These are phyloP conservation scores for Apophysomyces variabilis DNA, from an alignment of 371 early-diverging fungal species.

Conservation along the genomic window DNA sequence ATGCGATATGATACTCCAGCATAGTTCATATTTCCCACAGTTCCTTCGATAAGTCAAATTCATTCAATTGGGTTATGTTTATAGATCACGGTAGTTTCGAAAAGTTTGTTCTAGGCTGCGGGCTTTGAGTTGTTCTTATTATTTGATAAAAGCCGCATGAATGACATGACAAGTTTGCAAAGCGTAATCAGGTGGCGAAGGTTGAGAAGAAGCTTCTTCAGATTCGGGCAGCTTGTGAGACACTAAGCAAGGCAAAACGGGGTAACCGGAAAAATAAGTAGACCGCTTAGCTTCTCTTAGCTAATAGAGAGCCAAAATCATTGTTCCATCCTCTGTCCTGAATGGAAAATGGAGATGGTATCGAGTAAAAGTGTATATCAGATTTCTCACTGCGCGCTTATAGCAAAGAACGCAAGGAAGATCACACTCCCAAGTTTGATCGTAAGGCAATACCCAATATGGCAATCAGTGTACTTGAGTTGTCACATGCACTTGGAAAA, in stretches of 20 bases:
- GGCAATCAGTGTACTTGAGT: neutral
- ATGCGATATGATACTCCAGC: too few relatives aligned
- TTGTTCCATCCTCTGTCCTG: neutral
- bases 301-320: neutral
- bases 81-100: too few relatives aligned
- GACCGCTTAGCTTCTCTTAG: neutral
- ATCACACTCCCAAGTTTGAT: too few relatives aligned
- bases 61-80: too few relatives aligned
- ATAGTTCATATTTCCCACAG: too few relatives aligned
- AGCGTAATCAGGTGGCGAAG: neutral
- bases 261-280: neutral
- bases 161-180: neutral
- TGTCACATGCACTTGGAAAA: conserved; percentile 3
- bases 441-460: neutral
- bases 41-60: too few relatives aligned
- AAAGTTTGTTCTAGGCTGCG: too few relatives aligned
- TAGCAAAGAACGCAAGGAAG: too few relatives aligned
- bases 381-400: neutral
- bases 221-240: conserved; percentile 6
- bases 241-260: conserved; percentile 4
- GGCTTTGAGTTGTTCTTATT: too few relatives aligned
- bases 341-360: neutral
- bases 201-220: neutral
- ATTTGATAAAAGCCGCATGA: too few relatives aligned
- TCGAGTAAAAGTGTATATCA: neutral